Percentiles rank a stretch among this genome's conserved stretches.
Conservation (phyloP, 805 yeast genomes). For the Metschnikowia noctiluminum region DNA sequence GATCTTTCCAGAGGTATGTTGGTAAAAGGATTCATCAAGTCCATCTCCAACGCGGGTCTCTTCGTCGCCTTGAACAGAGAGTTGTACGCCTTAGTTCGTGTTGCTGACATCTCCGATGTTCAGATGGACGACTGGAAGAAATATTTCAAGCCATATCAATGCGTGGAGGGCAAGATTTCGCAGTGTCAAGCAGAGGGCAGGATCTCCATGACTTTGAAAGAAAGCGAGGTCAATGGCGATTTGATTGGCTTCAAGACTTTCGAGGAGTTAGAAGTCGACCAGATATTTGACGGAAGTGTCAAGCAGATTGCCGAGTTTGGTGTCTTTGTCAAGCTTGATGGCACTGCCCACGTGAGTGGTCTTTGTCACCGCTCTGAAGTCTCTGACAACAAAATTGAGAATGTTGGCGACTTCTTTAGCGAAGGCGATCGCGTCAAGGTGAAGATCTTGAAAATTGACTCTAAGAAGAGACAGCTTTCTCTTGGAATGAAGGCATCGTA, state of each 20-base stretch:
- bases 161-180: slow-evolving; percentile 69
- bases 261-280: slow-evolving; percentile 67
- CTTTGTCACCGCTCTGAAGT: slow-evolving; percentile 84
- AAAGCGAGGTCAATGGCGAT: slow-evolving; percentile 74
- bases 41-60: slow-evolving; percentile 70
- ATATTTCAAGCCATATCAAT: slow-evolving; percentile 64
- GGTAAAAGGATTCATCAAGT: slow-evolving; percentile 77
- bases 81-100: slow-evolving; percentile 75
- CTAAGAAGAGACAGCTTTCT: slow-evolving; percentile 68
- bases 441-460: slow-evolving; percentile 62
- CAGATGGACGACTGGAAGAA: slow-evolving; percentile 87
- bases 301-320: slow-evolving; percentile 82
- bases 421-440: slow-evolving; percentile 92
- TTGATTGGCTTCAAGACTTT: slow-evolving; percentile 54
- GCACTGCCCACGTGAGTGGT: slow-evolving; percentile 73
- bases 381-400: slow-evolving; percentile 62
- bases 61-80: slow-evolving; percentile 72
- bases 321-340: slow-evolving; percentile 80
- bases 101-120: slow-evolving; percentile 77
- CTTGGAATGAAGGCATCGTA: slow-evolving; percentile 95
- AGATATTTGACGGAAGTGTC: slow-evolving; percentile 72
- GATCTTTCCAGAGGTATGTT: slow-evolving; percentile 69
- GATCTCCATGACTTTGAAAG: slow-evolving; percentile 75
- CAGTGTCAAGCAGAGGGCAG: slow-evolving; percentile 59
- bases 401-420: slow-evolving; percentile 65